Evolutionary conservation across 345 rosid genomes (phyloP), one percentile per base, ranked within the genome.

Genomic region (Rhizophora apiculata): DNA sequence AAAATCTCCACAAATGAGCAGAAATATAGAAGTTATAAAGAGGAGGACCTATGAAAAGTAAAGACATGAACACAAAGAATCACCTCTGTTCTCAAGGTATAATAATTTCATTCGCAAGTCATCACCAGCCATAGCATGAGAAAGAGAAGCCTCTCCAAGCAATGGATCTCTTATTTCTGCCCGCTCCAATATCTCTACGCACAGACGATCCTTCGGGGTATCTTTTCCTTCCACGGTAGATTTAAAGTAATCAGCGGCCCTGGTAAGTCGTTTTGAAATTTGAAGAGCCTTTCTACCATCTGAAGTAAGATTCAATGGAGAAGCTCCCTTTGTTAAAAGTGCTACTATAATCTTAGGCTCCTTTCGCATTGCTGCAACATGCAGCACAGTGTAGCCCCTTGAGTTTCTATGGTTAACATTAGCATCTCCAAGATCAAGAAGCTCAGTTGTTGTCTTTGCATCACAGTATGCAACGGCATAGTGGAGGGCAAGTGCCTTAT

Each of bases 61-160:
- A 31, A 65, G 59, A 60, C 32, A 60, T 68, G 64, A 19, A 55
- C 29, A 54, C 20, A 30, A 31, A 15, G 67, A 20, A 3, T 72
- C 78, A 89, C 98, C 98, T 84, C 96, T 84, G 64, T 89, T 89
- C 80, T 90, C 96, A 71, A 84, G 89, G 82, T 93, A 85, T 76
- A 89, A 67, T 39, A 90, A 72, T 68, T 80, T 85, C 88, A 83
- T 86, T 64, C 84, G 80, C 31, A 90, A 72, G 81, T 87, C 96
- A 54, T 90, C 96, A 37, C 92, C 90, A 43, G 92, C 92, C 69
- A 78, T 71, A 52, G 93, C 90, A 64, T 89, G 84, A 74, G 93
- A 86, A 63, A 73, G 79, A 61, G 86, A 74, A 59, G 83, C 89
- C 73, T 86, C 93, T 68, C 86, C 88, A 26, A 85, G 85, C 58